Evolutionary conservation across 768 basidiomycete genomes (phyloP).

Genomic region (Nevesoporus exiguus): DNA sequence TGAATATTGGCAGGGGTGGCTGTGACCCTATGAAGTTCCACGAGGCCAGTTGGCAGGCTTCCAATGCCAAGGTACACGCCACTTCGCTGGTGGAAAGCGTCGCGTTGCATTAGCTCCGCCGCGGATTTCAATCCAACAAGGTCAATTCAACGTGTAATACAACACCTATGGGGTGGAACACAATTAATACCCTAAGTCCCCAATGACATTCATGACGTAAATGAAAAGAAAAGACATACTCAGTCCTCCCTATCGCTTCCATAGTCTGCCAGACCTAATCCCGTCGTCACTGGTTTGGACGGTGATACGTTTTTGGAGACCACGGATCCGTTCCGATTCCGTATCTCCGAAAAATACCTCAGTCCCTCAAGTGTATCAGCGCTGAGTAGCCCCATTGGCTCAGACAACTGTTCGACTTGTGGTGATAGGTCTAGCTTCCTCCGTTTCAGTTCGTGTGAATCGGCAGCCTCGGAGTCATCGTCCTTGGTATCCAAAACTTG

Average conservation of each 20-base stretch:
- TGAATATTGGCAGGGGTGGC: constrained; percentile 18
- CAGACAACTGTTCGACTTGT: constrained; percentile 32
- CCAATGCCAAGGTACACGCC: constrained; percentile 26
- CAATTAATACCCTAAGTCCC: constrained; percentile 1
- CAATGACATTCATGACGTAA: not conserved
- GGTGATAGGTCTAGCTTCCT: constrained; percentile 31
- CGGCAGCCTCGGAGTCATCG: constrained; percentile 35
- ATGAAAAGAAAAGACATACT: constrained; percentile 8
- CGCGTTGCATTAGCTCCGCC: not conserved
- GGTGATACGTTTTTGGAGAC: constrained; percentile 23
- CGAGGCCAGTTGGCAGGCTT: constrained; percentile 18
- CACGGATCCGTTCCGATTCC: constrained; percentile 53
- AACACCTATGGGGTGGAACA: constrained; percentile 3
- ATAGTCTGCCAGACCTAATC: constrained; percentile 68
- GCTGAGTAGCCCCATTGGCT: constrained; percentile 62
- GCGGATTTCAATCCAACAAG: not conserved
- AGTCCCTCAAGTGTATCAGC: constrained; percentile 86
- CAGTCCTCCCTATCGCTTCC: constrained; percentile 69
- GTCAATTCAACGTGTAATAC: constrained; percentile 4
- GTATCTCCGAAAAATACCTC: constrained; percentile 87
- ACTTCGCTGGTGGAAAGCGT: not conserved
- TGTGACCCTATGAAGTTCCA: constrained; percentile 23
- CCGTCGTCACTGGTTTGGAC: constrained; percentile 34
- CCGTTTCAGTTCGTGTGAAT: constrained; percentile 35
- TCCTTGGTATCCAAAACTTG: constrained; percentile 34